Evolutionary conservation across 148 eudicot species (phyloP), one percentile per base, ranked within the genome.

Genomic region (Suaeda aralocaspica): DNA sequence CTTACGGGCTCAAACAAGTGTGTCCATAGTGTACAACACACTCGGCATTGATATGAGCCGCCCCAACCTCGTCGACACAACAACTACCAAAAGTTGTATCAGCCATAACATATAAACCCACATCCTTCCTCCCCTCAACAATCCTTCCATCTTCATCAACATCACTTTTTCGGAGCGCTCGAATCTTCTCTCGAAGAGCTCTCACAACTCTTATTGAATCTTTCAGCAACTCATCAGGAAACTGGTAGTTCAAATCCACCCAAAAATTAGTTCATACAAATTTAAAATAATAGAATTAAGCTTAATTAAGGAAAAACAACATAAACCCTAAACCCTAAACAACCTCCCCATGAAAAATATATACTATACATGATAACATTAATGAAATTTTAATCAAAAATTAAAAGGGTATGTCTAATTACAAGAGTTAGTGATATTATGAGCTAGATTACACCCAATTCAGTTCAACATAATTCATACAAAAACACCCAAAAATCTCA

Each of bases 1-100:
- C 98, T 88, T 76, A 93, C 98, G 85, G 91, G 83, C 98, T 93
- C 74, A 91, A 78, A 81, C 98, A 93, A 0, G 98, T 90, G 70
- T 88, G 96, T 15, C 98, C 96, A 61, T 88, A 93, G 81, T 93
- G 98, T 72, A 91, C 68, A 68, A 93, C 94, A 46, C 94, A 88
- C 16, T 93, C 89, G 1, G 98, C 94, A 87, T 80, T 82, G 50
- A 89, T 85, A 65, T 93, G 98, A 70, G 98, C 84, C 7, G 98
- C 98, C 41, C 92, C 98, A 67, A 93, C 96, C 76, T 91, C 98
- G 66, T 93, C 98, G 34, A 93, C 88, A 36, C 98, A 93, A 69
- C 98, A 93, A 74, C 97, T 93, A 9, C 98, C 96, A 55, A 88
- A 93, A 9, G 94, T 80, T 30, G 98, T 87, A 81, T 93, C 98